Conservation (phyloP, 805 yeast genomes). For the Maudiozyma bulderi region DNA sequence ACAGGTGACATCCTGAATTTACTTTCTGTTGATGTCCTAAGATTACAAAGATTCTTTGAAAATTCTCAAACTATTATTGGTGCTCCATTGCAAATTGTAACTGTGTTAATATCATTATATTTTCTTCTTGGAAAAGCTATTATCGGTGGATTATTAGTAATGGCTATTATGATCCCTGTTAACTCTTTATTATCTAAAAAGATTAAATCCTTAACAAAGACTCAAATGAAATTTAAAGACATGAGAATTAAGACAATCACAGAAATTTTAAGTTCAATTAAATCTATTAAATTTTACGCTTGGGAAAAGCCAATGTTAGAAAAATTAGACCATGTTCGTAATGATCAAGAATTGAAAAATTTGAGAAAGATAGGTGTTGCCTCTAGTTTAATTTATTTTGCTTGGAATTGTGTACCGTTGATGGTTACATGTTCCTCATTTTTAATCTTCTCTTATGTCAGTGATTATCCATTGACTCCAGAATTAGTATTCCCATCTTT, state of each 20-base stretch:
- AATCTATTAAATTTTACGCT: slow-evolving; percentile 56
- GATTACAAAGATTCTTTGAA: slow-evolving; percentile 51
- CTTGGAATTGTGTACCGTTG: slow-evolving; percentile 58
- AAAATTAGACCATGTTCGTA: slow-evolving; percentile 44
- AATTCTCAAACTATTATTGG: slow-evolving; percentile 46
- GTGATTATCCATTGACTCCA: slow-evolving; percentile 46
- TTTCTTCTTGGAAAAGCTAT: slow-evolving; percentile 49
- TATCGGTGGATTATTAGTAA: slow-evolving; percentile 44
- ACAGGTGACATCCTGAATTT: slow-evolving; percentile 76
- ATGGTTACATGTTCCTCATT: slow-evolving; percentile 55
- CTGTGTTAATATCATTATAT: slow-evolving; percentile 47
- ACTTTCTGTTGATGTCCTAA: slow-evolving; percentile 65
- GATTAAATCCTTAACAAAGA: slow-evolving; percentile 38
- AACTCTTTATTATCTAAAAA: slow-evolving; percentile 40
- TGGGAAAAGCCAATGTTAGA: slow-evolving; percentile 60
- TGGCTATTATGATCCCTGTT: slow-evolving; percentile 49
- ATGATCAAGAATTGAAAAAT: slow-evolving; percentile 46
- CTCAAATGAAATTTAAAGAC: slow-evolving; percentile 57
- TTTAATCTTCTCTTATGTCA: slow-evolving; percentile 40
- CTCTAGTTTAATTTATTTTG: slow-evolving; percentile 40
- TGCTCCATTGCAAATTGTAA: slow-evolving; percentile 46
- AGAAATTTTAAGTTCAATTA: slow-evolving; percentile 51
- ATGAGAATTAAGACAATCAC: slow-evolving; percentile 47
- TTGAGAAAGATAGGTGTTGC: slow-evolving; percentile 40
- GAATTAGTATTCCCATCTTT: slow-evolving; percentile 64